Evolutionary conservation across 805 yeast species (phyloP).

Genomic region (Metschnikowia dekortorum): DNA sequence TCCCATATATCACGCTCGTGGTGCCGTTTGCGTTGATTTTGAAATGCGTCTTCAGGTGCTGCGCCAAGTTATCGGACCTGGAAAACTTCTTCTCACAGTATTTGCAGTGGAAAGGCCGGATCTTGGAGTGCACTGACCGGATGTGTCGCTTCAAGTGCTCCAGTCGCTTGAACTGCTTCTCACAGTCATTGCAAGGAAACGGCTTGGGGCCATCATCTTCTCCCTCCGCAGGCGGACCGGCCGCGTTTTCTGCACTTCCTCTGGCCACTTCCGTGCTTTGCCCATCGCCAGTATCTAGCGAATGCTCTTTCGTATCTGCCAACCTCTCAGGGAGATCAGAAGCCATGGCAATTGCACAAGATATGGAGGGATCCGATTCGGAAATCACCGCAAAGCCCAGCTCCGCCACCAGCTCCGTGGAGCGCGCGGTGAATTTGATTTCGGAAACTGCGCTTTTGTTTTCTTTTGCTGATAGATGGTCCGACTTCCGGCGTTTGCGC

Average conservation of each 20-base stretch:
- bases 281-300: neutral
- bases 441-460: conserved; percentile 6
- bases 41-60: conserved; percentile 41
- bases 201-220: conserved; percentile 17
- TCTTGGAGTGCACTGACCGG: conserved; percentile 41
- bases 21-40: conserved; percentile 28
- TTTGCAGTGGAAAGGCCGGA: conserved; percentile 42
- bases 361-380: neutral
- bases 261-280: neutral
- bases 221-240: neutral
- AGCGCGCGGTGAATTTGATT: neutral
- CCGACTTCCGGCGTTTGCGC: conserved; percentile 14
- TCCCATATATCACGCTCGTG: conserved; percentile 16
- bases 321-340: neutral
- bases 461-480: neutral
- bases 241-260: neutral
- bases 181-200: conserved; percentile 41
- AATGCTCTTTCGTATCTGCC: neutral
- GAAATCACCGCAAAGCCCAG: conserved; percentile 3
- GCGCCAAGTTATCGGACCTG: conserved; percentile 41
- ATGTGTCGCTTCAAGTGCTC: conserved; percentile 42
- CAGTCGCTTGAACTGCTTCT: conserved; percentile 39
- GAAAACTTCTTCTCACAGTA: conserved; percentile 42
- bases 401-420: neutral
- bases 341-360: neutral